Evolutionary conservation across 345 rosid species (phyloP).

Genomic region (Eucalyptus urophylla): DNA sequence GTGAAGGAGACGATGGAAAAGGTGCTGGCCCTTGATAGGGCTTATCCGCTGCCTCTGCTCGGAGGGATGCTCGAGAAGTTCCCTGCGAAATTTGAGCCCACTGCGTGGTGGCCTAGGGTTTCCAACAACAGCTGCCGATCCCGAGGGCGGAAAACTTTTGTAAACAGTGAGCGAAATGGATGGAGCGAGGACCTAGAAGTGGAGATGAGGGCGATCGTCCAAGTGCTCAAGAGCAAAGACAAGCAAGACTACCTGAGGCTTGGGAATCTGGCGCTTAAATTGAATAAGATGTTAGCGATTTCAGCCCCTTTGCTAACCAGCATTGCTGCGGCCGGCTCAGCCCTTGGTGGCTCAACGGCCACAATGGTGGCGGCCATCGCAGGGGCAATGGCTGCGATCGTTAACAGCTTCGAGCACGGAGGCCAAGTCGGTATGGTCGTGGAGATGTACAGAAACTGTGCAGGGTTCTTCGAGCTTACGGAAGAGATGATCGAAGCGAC

Average conservation of each 20-base stretch:
- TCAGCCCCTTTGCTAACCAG: slow-evolving; percentile 24
- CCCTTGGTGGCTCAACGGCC: not conserved
- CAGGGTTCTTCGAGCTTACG: slow-evolving; percentile 15
- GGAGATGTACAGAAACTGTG: slow-evolving; percentile 46
- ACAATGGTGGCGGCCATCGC: slow-evolving; percentile 4
- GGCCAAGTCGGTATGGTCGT: slow-evolving; percentile 45
- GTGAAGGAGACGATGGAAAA: slow-evolving; percentile 7
- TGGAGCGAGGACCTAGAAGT: slow-evolving; percentile 21
- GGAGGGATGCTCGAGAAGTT: slow-evolving; percentile 29
- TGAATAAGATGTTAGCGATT: slow-evolving; percentile 29
- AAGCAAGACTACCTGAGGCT: slow-evolving; percentile 22
- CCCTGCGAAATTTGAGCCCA: slow-evolving; percentile 6
- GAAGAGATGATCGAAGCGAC: slow-evolving; percentile 15
- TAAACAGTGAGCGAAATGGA: not conserved
- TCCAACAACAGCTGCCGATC: not conserved
- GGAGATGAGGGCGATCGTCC: slow-evolving; percentile 21
- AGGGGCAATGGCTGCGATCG: slow-evolving; percentile 18
- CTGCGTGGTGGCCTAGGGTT: slow-evolving; percentile 17
- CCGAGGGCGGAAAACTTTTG: no score
- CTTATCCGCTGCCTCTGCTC: slow-evolving; percentile 27
- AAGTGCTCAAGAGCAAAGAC: slow-evolving; percentile 20
- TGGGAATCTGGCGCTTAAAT: slow-evolving; percentile 23
- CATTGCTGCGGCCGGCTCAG: slow-evolving; percentile 19
- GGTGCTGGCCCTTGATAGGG: slow-evolving; percentile 17
- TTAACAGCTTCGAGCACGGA: slow-evolving; percentile 27